Evolutionary conservation across 306 rosid species (phyloP).

Genomic region (Echinosophora koreensis): DNA sequence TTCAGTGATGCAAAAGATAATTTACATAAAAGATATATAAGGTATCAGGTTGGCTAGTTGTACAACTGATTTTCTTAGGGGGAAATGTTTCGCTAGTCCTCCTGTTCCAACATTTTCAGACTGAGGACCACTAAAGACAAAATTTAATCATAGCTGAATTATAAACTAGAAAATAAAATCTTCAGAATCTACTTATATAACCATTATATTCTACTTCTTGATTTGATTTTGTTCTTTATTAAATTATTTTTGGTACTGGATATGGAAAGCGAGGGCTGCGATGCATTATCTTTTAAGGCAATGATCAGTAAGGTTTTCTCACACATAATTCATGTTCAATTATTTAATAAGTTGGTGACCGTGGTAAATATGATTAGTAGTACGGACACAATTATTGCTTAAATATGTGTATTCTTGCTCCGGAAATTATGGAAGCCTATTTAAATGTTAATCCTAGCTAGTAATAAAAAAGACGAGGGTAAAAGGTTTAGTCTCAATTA

Average conservation of each 20-base stretch:
- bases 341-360: neutral
- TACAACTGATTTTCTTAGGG: neutral
- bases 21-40: constrained; percentile 6
- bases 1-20: constrained; percentile 21
- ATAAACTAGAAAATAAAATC: constrained; percentile 36
- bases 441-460: neutral
- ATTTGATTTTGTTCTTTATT: constrained; percentile 30
- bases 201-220: constrained; percentile 32
- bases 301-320: neutral
- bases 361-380: neutral
- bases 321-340: neutral
- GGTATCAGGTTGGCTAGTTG: constrained; percentile 20
- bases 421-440: neutral
- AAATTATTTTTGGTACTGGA: constrained; percentile 30
- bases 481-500: too few relatives aligned
- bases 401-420: too few relatives aligned
- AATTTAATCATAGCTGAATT: constrained; percentile 20
- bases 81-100: neutral
- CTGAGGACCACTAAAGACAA: constrained; percentile 36
- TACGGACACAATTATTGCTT: neutral
- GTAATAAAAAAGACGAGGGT: neutral
- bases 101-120: constrained; percentile 14
- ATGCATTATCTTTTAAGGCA: constrained; percentile 12
- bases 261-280: constrained; percentile 5
- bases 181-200: constrained; percentile 19